Base-by-base conservation (phyloP, 129 eudicot genomes). In the Solidago caesia region DNA sequence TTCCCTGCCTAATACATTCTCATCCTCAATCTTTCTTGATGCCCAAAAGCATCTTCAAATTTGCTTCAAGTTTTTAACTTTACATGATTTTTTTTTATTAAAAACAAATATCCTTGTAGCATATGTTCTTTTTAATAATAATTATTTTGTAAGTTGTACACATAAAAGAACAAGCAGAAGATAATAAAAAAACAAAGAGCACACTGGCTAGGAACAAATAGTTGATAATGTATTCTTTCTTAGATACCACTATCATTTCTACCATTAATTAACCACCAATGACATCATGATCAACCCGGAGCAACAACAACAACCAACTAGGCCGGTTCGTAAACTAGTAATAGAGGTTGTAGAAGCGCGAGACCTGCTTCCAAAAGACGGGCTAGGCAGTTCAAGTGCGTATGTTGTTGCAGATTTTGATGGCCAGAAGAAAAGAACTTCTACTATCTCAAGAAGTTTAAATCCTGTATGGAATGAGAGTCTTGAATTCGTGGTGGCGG, bases 331-430 rank as follows among this genome's bases (percentile, higher is more conserved):
- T 29, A 89, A 83, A 77, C 81, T 95, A 10, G 52, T 95, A 4
- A 85, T 91, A 6, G 99, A 95, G 33, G 93, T 95, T 2, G 75
- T 83, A 25, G 97, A 95, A 2, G 99, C 99, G 2, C 91, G 89
- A 5, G 92, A 95, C 79, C 93, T 95, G 5, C 96, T 95, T 44
- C 99, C 99, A 0, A 95, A 95, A 42, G 99, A 95, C 70, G 99
- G 99, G 7, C 90, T 91, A 49, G 99, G 99, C 11, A 95, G 99
- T 71, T 91, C 97, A 1, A 95, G 99, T 71, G 87, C 99, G 12
- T 95, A 95, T 33, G 99, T 95, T 6, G 94, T 95, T 5, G 94
- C 85, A 0, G 99, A 95, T 16, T 95, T 91, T 55, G 99, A 95
- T 15, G 99, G 99, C 52, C 99, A 95, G 81, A 88, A 88, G 51